Percentiles rank a stretch among this genome's conserved stretches.
These are phyloP conservation scores for Fistulifera pelliculosa DNA, from an alignment of 108 stramenopile genomes.

Conservation along the genomic window DNA sequence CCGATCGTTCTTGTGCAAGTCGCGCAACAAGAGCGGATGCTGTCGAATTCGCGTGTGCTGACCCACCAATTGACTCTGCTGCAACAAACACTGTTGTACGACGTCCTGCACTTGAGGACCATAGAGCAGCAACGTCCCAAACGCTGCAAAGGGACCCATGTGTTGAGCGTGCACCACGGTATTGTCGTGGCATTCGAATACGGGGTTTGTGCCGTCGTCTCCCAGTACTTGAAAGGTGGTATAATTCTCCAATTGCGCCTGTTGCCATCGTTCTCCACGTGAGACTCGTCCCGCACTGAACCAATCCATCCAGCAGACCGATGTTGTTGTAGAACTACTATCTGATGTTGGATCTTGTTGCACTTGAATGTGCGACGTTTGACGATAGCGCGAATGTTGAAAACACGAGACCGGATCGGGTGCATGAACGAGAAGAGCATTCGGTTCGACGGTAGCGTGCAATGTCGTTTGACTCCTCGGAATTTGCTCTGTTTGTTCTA, in stretches of 20 bases:
- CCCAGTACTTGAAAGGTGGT: background rate
- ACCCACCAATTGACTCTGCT: slow-evolving; percentile 16
- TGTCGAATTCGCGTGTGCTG: slow-evolving; percentile 30
- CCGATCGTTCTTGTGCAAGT: background rate
- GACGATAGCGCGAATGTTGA: slow-evolving; percentile 18
- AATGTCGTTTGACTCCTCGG: slow-evolving; percentile 10
- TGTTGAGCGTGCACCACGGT: no score
- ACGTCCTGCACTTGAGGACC: slow-evolving; percentile 22
- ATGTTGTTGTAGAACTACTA: slow-evolving; percentile 17
- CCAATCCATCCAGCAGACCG: slow-evolving; percentile 41
- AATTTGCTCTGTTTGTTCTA: slow-evolving; percentile 4
- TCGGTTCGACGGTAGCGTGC: slow-evolving; percentile 19
- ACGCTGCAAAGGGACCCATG: no score
- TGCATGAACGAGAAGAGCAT: slow-evolving; percentile 34
- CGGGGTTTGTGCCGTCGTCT: background rate
- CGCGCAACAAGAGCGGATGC: background rate
- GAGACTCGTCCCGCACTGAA: slow-evolving; percentile 32
- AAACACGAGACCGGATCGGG: slow-evolving; percentile 47
- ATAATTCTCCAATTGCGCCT: slow-evolving; percentile 15
- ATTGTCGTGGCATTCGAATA: no score
- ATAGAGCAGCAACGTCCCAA: slow-evolving; percentile 22
- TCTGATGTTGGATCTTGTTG: slow-evolving; percentile 7
- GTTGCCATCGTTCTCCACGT: slow-evolving; percentile 41
- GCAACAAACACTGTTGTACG: slow-evolving; percentile 13
- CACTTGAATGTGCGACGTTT: slow-evolving; percentile 6